A percentile compares a stretch with the other conserved stretches of the same genome.
These are phyloP conservation scores for Epichloe amarillans DNA, from an alignment of 2,329 filamentous ascomycete genomes.

Conservation along the genomic window DNA sequence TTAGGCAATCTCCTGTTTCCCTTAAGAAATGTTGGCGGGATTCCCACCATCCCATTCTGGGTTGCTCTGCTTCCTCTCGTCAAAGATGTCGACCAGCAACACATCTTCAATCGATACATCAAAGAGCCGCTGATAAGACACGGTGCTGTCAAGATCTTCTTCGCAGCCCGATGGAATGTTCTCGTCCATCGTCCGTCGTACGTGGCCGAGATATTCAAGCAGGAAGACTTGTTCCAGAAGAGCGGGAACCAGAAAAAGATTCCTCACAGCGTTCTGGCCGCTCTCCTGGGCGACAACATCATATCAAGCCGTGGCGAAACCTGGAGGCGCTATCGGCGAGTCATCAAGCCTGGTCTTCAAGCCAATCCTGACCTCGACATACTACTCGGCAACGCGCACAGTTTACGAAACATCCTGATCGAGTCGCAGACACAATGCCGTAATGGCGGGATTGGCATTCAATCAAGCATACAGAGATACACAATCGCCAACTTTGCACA, in stretches of 20 bases:
- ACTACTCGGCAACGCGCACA: constrained; percentile 13
- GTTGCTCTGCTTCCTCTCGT: constrained; percentile 28
- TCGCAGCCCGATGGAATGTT: constrained; percentile 34
- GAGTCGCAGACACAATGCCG: constrained; percentile 12
- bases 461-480: constrained; percentile 21
- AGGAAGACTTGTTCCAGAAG: constrained; percentile 21
- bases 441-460: constrained; percentile 14
- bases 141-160: constrained; percentile 35
- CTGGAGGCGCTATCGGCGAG: constrained; percentile 21
- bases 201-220: constrained; percentile 24
- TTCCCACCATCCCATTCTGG: constrained; percentile 30
- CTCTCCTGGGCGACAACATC: constrained; percentile 26
- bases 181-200: constrained; percentile 30
- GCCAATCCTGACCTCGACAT: constrained; percentile 11
- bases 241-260: constrained; percentile 29
- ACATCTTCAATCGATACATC: constrained; percentile 26
- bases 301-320: constrained; percentile 23
- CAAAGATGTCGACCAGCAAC: constrained; percentile 28
- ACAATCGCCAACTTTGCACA: constrained; percentile 23
- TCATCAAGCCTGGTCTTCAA: constrained; percentile 25
- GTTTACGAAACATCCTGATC: constrained; percentile 16
- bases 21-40: constrained; percentile 19
- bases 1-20: constrained; percentile 10
- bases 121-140: constrained; percentile 23
- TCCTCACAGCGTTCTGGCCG: constrained; percentile 23